Conservation (phyloP, 2,329 filamentous ascomycete genomes). For the Alternaria hordeiaustralica region DNA sequence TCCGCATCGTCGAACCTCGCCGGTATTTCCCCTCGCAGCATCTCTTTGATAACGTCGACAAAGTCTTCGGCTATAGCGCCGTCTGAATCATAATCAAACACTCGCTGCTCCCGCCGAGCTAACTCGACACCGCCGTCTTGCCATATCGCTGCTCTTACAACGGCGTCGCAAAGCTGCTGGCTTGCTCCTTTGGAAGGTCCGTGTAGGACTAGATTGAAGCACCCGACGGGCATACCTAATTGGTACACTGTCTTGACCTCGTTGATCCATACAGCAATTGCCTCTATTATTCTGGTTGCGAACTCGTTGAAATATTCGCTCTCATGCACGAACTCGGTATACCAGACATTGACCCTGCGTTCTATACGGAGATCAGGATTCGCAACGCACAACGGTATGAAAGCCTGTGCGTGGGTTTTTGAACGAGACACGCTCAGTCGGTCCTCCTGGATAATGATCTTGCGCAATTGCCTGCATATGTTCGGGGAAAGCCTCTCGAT, state of each 20-base stretch:
- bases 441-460: background rate
- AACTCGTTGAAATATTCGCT: background rate
- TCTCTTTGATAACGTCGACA: background rate
- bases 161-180: background rate
- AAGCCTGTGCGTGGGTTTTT: background rate
- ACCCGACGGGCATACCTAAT: background rate
- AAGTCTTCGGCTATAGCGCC: background rate
- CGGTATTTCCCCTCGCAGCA: background rate
- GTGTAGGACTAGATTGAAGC: background rate
- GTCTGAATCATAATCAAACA: no score
- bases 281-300: rapidly evolving
- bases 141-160: background rate
- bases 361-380: background rate
- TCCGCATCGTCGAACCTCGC: background rate
- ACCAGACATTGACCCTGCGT: background rate
- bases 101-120: background rate
- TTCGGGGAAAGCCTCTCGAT: background rate
- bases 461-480: background rate
- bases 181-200: background rate
- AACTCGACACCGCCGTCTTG: background rate
- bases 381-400: background rate
- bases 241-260: background rate
- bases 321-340: background rate
- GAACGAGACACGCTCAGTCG: background rate
- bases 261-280: background rate